Conservation (phyloP, 1,139 yeast species). For the Arxiozyma slooffiae region DNA sequence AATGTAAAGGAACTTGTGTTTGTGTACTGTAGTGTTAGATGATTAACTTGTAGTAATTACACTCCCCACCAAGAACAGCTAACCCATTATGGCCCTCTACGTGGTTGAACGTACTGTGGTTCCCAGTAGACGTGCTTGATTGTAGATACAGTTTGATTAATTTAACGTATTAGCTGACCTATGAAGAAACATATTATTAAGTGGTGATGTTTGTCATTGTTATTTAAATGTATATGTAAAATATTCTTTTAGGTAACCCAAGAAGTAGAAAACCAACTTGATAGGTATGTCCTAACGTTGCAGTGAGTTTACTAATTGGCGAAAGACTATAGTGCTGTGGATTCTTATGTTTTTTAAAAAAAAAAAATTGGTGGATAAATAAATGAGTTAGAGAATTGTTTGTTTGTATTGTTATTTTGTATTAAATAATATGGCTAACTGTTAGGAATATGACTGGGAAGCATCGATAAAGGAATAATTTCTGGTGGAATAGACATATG, state of each 20-base stretch:
- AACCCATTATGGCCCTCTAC: neutral
- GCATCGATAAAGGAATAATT: neutral
- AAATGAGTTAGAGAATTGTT: neutral
- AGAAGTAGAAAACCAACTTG: conserved; percentile 10
- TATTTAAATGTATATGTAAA: neutral
- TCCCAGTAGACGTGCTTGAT: neutral
- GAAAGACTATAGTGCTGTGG: neutral
- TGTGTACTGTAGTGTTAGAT: too few relatives aligned
- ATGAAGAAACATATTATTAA: neutral
- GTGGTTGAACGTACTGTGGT: neutral
- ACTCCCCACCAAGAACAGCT: neutral
- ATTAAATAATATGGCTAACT: neutral
- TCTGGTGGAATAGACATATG: neutral
- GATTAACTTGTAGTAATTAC: too few relatives aligned
- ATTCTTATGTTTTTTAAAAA: neutral
- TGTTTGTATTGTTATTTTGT: too few relatives aligned
- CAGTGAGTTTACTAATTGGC: neutral
- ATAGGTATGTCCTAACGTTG: conserved; percentile 11
- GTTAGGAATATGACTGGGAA: neutral
- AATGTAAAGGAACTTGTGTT: too few relatives aligned
- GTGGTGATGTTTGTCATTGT: neutral
- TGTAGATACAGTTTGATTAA: neutral
- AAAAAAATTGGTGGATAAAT: too few relatives aligned
- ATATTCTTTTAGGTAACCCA: neutral
- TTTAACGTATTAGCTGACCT: neutral